phyloP scores from a whole-genome alignment of 805 yeast species.

The Kodamaea jinghongensis region DNA sequence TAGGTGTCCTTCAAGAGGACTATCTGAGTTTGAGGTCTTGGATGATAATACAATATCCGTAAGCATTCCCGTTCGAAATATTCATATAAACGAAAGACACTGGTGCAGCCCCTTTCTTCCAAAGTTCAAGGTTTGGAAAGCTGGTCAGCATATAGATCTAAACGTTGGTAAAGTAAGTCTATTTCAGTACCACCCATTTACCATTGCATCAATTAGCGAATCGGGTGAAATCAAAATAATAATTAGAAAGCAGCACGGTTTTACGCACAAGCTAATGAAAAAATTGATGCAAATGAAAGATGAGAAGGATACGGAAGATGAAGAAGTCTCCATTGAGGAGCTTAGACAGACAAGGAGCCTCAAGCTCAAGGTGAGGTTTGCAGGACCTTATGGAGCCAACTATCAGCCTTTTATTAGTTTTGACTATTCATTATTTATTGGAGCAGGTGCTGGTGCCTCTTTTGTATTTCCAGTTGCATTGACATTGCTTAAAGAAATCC shows the following conservation, averaged over 20 bases:
- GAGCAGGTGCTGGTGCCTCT: slow-evolving; percentile 48
- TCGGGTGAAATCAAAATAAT: slow-evolving; percentile 40
- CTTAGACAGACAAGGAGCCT: slow-evolving; percentile 5
- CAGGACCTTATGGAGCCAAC: slow-evolving; percentile 48
- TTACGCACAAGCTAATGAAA: slow-evolving; percentile 35
- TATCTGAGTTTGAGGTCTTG: slow-evolving; percentile 35
- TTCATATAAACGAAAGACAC: slow-evolving; percentile 12
- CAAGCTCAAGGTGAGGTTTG: slow-evolving; percentile 34
- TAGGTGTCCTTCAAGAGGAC: slow-evolving; percentile 37
- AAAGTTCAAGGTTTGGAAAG: slow-evolving; percentile 41
- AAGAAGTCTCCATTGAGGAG: slow-evolving; percentile 1
- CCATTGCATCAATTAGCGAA: slow-evolving; percentile 40
- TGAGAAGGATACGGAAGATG: slow-evolving; percentile 12
- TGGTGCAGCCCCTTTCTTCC: slow-evolving; percentile 35
- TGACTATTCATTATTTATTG: slow-evolving; percentile 37
- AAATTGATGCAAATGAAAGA: slow-evolving; percentile 22
- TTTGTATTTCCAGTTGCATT: slow-evolving; percentile 46
- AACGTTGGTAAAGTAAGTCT: slow-evolving; percentile 36
- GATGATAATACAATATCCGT: slow-evolving; percentile 42
- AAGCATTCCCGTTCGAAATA: slow-evolving; percentile 32
- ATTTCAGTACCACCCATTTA: slow-evolving; percentile 48
- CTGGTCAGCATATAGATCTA: slow-evolving; percentile 48
- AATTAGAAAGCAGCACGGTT: slow-evolving; percentile 41
- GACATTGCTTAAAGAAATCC: slow-evolving; percentile 32
- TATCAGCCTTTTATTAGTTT: slow-evolving; percentile 42